These are phyloP conservation scores for Rutstroemia sp. DNA, from an alignment of 2,329 filamentous ascomycete species.

Conservation along the genomic window DNA sequence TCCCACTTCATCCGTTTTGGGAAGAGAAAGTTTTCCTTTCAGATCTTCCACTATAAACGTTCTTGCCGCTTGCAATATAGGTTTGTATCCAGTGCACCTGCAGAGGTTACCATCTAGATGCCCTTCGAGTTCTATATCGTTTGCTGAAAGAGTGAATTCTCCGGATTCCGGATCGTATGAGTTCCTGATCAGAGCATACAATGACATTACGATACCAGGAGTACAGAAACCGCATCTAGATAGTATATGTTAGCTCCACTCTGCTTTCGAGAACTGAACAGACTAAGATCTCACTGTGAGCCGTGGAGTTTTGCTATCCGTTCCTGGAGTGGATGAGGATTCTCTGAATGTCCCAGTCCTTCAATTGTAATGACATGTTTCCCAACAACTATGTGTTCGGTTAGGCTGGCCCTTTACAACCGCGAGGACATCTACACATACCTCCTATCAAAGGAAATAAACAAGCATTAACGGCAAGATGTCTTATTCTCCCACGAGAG, in stretches of 20 bases:
- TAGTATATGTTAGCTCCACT: neutral
- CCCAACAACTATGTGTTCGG: slow-evolving; percentile 59
- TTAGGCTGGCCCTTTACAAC: neutral
- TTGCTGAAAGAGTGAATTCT: slow-evolving; percentile 42
- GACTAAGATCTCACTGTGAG: slow-evolving; percentile 57
- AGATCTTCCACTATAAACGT: slow-evolving; percentile 55
- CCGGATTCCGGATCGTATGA: slow-evolving; percentile 52
- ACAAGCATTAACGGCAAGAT: slow-evolving; percentile 92
- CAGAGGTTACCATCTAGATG: slow-evolving; percentile 88
- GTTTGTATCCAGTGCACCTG: slow-evolving; percentile 86
- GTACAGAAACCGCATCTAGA: slow-evolving; percentile 63
- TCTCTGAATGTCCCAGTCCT: slow-evolving; percentile 79
- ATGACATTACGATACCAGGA: slow-evolving; percentile 92
- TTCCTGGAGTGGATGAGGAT: slow-evolving; percentile 83
- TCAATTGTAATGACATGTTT: slow-evolving; percentile 97
- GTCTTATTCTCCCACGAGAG: slow-evolving; percentile 64
- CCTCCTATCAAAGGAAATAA: slow-evolving; percentile 37
- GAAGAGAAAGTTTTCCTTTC: slow-evolving; percentile 45
- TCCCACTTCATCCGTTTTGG: slow-evolving; percentile 50
- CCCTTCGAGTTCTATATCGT: slow-evolving; percentile 76
- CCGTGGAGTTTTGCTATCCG: slow-evolving; percentile 84
- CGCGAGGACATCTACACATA: slow-evolving; percentile 1
- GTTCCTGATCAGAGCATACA: slow-evolving; percentile 86
- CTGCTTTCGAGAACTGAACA: neutral
- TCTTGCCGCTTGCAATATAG: slow-evolving; percentile 88